These are phyloP conservation scores for Leptodermis oblonga DNA, from an alignment of 257 asterid genomes.

Conservation along the genomic window DNA sequence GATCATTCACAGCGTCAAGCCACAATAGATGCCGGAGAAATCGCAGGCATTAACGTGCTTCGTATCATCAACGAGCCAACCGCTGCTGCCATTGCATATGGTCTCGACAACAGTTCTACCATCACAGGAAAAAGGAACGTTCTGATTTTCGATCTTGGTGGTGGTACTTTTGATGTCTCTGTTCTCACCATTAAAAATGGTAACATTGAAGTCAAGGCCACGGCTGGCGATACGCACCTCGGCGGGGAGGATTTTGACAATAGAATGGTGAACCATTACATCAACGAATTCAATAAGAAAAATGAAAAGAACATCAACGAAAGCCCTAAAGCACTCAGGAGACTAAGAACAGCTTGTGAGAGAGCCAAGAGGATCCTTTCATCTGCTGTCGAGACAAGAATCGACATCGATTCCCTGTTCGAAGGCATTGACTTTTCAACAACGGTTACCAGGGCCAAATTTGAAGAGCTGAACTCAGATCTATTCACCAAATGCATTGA, in stretches of 20 bases:
- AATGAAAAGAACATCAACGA: not conserved
- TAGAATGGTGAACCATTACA: not conserved
- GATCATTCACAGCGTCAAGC: constrained; percentile 1
- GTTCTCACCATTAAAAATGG: not conserved
- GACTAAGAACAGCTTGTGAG: constrained; percentile 1
- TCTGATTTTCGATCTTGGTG: not conserved
- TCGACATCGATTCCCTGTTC: not conserved
- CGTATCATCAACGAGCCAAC: constrained; percentile 5
- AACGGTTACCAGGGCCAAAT: not conserved
- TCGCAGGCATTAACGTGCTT: not conserved
- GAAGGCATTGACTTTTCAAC: not conserved
- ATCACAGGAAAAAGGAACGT: not conserved
- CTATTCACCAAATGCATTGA: not conserved
- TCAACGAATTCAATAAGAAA: not conserved
- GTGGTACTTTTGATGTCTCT: constrained; percentile 4
- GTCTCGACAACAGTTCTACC: not conserved
- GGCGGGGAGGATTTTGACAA: constrained; percentile 8
- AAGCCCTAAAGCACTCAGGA: constrained; percentile 2
- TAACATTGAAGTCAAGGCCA: constrained; percentile 3
- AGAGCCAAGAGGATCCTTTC: constrained; percentile 6
- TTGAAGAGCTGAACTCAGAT: constrained; percentile 2
- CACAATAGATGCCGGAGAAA: not conserved
- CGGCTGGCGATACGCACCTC: constrained; percentile 1
- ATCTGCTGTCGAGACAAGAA: not conserved
- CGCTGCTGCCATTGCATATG: not conserved